A percentile compares a stretch with the other conserved stretches of the same genome.
These are phyloP conservation scores for Phytophthora uliginosa DNA, from an alignment of 352 stramenopile species.

Conservation along the genomic window DNA sequence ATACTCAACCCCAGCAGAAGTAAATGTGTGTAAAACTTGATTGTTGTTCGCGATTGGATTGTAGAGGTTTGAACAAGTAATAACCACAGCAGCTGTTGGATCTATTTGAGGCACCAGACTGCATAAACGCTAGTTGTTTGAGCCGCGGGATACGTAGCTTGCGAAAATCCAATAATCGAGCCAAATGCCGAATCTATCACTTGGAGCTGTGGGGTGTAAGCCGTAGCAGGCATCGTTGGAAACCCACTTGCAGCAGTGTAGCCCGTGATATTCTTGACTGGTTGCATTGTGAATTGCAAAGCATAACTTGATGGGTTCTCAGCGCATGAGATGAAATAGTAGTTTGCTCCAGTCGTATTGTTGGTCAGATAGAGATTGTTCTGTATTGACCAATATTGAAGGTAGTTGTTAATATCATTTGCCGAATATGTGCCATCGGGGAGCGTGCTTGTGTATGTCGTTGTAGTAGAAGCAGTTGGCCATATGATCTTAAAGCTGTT, in stretches of 20 bases:
- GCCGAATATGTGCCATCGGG: neutral
- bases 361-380: neutral
- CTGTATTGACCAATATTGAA: neutral
- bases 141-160: constrained; percentile 18
- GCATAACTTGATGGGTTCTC: neutral
- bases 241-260: neutral
- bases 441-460: neutral
- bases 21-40: constrained; percentile 32
- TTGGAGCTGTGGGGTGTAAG: neutral
- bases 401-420: neutral
- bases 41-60: constrained; percentile 35
- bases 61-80: constrained; percentile 25
- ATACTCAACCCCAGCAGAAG: constrained; percentile 24
- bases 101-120: constrained; percentile 21
- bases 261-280: neutral
- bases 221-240: neutral
- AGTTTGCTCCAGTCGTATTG: neutral
- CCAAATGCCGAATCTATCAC: constrained; percentile 9
- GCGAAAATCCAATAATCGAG: constrained; percentile 23
- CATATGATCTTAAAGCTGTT: neutral
- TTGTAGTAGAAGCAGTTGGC: neutral
- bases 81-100: constrained; percentile 9
- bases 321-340: neutral
- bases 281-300: neutral
- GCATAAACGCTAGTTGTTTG: constrained; percentile 16